Base-by-base conservation (phyloP, 495 filamentous ascomycete genomes). In the Staphylotrichum tortipilum region DNA sequence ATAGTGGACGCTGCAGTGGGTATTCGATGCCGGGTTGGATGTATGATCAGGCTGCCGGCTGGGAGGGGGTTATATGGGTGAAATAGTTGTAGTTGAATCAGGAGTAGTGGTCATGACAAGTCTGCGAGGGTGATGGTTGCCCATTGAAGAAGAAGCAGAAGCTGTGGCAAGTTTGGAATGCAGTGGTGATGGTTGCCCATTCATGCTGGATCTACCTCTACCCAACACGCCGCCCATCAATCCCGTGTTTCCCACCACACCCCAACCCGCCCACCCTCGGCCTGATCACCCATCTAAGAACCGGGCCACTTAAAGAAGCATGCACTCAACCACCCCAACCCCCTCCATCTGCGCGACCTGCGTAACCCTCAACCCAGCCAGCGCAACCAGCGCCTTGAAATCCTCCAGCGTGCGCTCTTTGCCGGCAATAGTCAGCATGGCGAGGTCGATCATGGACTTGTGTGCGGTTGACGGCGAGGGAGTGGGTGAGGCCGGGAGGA, bases 401-500 rank as follows among this genome's bases (percentile, higher is more conserved):
- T 24, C 21, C 2, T 53, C 41, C 2, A 46, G n/a, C 14, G 52
- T 53, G 7, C 56, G 45, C 38, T 59, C 52, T 23, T 59, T 59
- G 14, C 52, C 56, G 1, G 49, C 45, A 19, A 59, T 52, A 10
- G 36, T 47, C 22, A 50, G 9, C 56, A 65, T 62, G 21, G 55
- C 15, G 2, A 65, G 26, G 36, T 65, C 62, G 7, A 47, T 36
- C 4, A 49, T 50, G 1, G 59, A 50, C 12, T 56, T 52, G 10
- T 46, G 51, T 3, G 26, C 46, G 23, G 39, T 15, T n/a, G 59
- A 57, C 4, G 52, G 47, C n/a, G n/a, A n/a, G n/a, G n/a, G n/a
- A n/a, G n/a, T n/a, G n/a, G n/a, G n/a, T n/a, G n/a, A n/a, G 31
- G 59, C 55, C 24, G 47, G 54, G 36, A 56, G 45, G 45, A 69